Evolutionary conservation across 371 early-diverging fungal species (phyloP).

Genomic region (Mortierella sp.): DNA sequence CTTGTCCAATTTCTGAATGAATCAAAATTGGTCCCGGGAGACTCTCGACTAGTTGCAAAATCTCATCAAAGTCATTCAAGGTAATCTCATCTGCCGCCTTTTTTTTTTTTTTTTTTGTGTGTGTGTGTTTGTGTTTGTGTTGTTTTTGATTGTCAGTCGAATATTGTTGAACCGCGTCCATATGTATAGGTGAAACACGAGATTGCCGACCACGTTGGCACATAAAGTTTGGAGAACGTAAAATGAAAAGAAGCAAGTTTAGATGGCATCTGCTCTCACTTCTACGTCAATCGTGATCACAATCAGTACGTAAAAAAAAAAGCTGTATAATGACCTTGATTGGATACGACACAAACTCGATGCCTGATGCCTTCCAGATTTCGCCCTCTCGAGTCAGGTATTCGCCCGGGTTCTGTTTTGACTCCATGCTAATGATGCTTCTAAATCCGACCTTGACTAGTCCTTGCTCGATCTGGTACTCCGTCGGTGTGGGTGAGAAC

Average conservation of each 20-base stretch:
- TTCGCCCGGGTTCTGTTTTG: constrained; percentile 46
- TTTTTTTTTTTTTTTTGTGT: neutral
- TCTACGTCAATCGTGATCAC: neutral
- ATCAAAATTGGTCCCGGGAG: constrained; percentile 47
- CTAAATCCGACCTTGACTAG: constrained; percentile 47
- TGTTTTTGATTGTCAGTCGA: neutral
- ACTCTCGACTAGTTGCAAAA: constrained; percentile 43
- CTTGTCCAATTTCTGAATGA: constrained; percentile 51
- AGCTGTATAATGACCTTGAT: constrained; percentile 38
- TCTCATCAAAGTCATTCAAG: constrained; percentile 44
- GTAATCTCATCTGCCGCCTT: constrained; percentile 46
- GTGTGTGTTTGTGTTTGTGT: neutral
- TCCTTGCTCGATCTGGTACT: constrained; percentile 39
- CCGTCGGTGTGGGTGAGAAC: constrained; percentile 44
- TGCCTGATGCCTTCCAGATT: constrained; percentile 31
- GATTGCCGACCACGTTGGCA: too few species aligned
- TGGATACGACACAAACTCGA: constrained; percentile 40
- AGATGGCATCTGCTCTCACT: constrained; percentile 36
- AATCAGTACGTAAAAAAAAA: neutral
- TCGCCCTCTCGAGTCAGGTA: constrained; percentile 27
- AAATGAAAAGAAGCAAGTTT: constrained; percentile 4
- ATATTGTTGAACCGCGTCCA: neutral
- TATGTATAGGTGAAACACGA: neutral
- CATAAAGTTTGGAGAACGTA: neutral
- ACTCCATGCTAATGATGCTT: constrained; percentile 50